Percentiles rank a stretch among this genome's conserved stretches.
These are phyloP conservation scores for Inosperma sp. DNA, from an alignment of 768 basidiomycete genomes.

Conservation along the genomic window DNA sequence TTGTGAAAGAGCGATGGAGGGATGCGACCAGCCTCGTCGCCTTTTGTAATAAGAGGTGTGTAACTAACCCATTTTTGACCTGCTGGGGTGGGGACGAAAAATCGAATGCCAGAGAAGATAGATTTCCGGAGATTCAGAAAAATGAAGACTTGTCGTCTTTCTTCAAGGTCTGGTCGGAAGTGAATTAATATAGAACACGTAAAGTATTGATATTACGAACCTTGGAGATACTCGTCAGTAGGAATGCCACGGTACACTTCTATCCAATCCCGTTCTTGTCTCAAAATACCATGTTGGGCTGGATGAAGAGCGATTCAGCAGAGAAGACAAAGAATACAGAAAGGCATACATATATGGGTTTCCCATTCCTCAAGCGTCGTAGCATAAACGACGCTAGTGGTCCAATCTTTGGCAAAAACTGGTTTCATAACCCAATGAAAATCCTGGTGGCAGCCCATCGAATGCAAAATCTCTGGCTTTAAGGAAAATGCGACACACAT, in stretches of 20 bases:
- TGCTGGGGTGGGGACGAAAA: slow-evolving; percentile 15
- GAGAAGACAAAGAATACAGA: neutral
- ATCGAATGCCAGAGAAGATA: slow-evolving; percentile 16
- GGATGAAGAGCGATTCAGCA: neutral
- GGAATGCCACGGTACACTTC: slow-evolving; percentile 14
- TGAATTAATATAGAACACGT: neutral
- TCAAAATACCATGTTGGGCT: slow-evolving; percentile 22
- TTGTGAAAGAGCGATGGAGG: slow-evolving; percentile 13
- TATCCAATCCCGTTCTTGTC: slow-evolving; percentile 18
- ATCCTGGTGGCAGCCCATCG: slow-evolving; percentile 11
- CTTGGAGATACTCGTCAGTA: slow-evolving; percentile 14
- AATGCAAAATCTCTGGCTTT: neutral
- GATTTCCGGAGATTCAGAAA: slow-evolving; percentile 15
- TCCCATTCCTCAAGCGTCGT: slow-evolving; percentile 19
- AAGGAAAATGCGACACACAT: slow-evolving; percentile 10
- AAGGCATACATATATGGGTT: slow-evolving; percentile 15
- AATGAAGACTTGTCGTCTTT: slow-evolving; percentile 18
- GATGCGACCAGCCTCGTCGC: slow-evolving; percentile 19
- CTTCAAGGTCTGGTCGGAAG: slow-evolving; percentile 9
- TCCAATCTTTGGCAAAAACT: neutral
- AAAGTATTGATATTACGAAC: slow-evolving; percentile 1
- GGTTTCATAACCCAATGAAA: slow-evolving; percentile 14
- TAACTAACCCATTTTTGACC: slow-evolving; percentile 4
- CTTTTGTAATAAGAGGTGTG: slow-evolving; percentile 17
- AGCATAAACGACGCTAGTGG: slow-evolving; percentile 13